These are phyloP conservation scores for Talaromyces sp. DNA, from an alignment of 2,329 filamentous ascomycete species.

Conservation along the genomic window DNA sequence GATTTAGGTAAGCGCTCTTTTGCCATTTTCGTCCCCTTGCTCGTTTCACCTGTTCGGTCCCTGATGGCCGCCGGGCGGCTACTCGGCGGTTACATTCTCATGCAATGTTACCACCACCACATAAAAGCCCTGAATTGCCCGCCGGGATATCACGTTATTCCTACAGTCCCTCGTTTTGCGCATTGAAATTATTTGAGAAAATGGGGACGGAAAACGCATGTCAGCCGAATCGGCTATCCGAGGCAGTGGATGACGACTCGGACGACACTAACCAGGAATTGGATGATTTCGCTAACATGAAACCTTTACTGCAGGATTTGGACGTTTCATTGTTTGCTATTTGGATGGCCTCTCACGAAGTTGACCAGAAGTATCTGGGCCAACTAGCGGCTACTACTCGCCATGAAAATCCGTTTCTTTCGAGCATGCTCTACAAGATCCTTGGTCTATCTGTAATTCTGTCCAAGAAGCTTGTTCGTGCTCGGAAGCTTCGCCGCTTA, in stretches of 20 bases:
- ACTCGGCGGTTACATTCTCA: slow-evolving; percentile 15
- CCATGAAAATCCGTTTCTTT: slow-evolving; percentile 73
- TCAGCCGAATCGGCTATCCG: not conserved
- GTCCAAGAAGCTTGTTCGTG: slow-evolving; percentile 75
- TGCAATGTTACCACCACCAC: slow-evolving; percentile 1
- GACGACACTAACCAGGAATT: slow-evolving; percentile 8
- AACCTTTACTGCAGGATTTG: slow-evolving; percentile 28
- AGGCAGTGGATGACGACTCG: not conserved
- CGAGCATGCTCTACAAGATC: slow-evolving; percentile 76
- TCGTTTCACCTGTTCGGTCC: slow-evolving; percentile 19
- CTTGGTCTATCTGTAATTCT: slow-evolving; percentile 87
- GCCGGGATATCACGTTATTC: not conserved
- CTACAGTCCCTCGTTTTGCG: not conserved
- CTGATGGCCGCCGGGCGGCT: slow-evolving; percentile 14
- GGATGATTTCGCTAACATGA: slow-evolving; percentile 25
- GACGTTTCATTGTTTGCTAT: slow-evolving; percentile 33
- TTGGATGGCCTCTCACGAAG: slow-evolving; percentile 90
- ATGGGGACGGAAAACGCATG: slow-evolving; percentile 1
- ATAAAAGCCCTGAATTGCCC: slow-evolving; percentile 5
- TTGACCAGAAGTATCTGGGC: slow-evolving; percentile 96
- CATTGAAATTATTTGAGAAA: not conserved
- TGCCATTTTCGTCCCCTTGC: slow-evolving; percentile 19
- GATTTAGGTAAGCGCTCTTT: slow-evolving; percentile 27
- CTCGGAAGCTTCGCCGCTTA: slow-evolving; percentile 77
- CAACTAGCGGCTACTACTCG: slow-evolving; percentile 78